Evolutionary conservation across 768 basidiomycete species (phyloP).

Genomic region (Collybia sp.): DNA sequence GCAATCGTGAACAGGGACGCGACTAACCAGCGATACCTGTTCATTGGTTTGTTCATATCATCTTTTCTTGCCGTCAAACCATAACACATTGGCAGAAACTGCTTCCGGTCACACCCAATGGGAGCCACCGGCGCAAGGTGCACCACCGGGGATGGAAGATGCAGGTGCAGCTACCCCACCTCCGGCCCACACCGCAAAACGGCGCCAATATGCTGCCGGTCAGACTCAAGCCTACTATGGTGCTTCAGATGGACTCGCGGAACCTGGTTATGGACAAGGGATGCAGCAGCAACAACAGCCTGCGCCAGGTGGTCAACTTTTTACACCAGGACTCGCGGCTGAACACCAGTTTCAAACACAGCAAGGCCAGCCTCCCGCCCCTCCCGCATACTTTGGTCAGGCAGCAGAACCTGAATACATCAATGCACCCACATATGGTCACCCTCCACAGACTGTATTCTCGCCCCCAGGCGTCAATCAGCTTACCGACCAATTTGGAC

Average conservation of each 20-base stretch:
- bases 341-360: slow-evolving; percentile 67
- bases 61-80: not conserved
- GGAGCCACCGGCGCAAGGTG: slow-evolving; percentile 62
- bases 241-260: slow-evolving; percentile 34
- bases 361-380: slow-evolving; percentile 39
- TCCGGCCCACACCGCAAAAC: slow-evolving; percentile 52
- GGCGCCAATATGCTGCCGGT: slow-evolving; percentile 91
- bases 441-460: slow-evolving; percentile 31
- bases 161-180: slow-evolving; percentile 38
- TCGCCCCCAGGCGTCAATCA: slow-evolving; percentile 53
- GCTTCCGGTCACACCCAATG: slow-evolving; percentile 83
- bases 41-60: slow-evolving; percentile 64
- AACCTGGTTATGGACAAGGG: slow-evolving; percentile 35
- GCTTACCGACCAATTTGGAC: slow-evolving; percentile 79
- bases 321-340: slow-evolving; percentile 77
- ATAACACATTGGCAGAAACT: slow-evolving; percentile 51
- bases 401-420: slow-evolving; percentile 43
- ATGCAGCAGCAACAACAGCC: slow-evolving; percentile 34
- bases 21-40: slow-evolving; percentile 77
- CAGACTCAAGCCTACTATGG: slow-evolving; percentile 90
- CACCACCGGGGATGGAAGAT: slow-evolving; percentile 29
- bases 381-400: slow-evolving; percentile 34
- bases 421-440: slow-evolving; percentile 34
- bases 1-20: slow-evolving; percentile 57
- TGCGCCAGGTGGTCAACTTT: slow-evolving; percentile 52